These are phyloP conservation scores for Drechmeria coniospora DNA, from an alignment of 2,329 filamentous ascomycete genomes.

Conservation along the genomic window DNA sequence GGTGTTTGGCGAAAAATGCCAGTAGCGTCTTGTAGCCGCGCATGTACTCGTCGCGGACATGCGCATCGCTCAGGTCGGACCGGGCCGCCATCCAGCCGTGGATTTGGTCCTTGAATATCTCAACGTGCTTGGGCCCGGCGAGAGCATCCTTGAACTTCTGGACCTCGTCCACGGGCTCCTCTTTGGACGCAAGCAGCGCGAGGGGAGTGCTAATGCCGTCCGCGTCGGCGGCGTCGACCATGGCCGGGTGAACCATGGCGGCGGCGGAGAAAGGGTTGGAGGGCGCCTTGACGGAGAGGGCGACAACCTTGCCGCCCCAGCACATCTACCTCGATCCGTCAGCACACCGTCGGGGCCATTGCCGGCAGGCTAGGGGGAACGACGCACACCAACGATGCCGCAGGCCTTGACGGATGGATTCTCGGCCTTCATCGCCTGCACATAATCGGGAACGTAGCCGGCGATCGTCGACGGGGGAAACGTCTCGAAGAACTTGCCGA, in stretches of 20 bases:
- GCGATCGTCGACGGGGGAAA: conserved; percentile 32
- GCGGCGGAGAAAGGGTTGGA: conserved; percentile 40
- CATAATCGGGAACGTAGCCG: conserved; percentile 35
- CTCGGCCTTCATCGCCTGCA: conserved; percentile 34
- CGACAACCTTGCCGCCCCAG: conserved; percentile 56
- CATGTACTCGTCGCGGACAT: conserved; percentile 44
- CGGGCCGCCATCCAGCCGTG: conserved; percentile 64
- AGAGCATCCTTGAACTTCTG: conserved; percentile 40
- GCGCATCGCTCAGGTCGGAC: conserved; percentile 38
- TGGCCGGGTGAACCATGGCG: conserved; percentile 41
- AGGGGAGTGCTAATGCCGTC: conserved; percentile 44
- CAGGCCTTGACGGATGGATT: conserved; percentile 41
- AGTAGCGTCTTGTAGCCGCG: conserved; percentile 45
- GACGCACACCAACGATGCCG: conserved; percentile 43
- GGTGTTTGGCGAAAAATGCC: conserved; percentile 40
- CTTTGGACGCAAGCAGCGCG: conserved; percentile 47
- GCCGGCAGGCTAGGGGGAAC: neutral
- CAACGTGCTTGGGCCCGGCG: conserved; percentile 40
- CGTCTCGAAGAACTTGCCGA: conserved; percentile 42
- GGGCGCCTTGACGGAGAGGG: conserved; percentile 31
- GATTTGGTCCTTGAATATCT: conserved; percentile 51
- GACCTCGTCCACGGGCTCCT: conserved; percentile 41
- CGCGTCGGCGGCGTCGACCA: conserved; percentile 49
- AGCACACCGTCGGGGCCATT: conserved; percentile 2
- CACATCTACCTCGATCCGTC: conserved; percentile 32